Evolutionary conservation across 2,329 filamentous ascomycete genomes (phyloP), one percentile per base, ranked within the genome.

Genomic region (Venturia aucupariae): DNA sequence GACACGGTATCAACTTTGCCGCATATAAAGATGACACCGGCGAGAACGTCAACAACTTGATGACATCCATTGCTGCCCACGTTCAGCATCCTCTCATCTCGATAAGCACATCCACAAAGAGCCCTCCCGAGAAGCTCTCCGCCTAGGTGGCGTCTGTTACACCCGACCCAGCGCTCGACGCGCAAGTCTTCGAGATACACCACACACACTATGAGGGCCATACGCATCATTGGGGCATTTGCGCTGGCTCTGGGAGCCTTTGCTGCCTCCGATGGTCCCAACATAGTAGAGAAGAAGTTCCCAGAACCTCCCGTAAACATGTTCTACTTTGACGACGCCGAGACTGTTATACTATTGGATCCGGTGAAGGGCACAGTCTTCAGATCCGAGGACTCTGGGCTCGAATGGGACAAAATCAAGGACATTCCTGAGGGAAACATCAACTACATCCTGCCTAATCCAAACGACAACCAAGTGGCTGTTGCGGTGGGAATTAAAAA

Each of bases 291-390:
- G 15, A 60, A 66, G 61, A 76, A 82, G 59, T 90, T 97, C 77
- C 79, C 88, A 55, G 80, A 86, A 70, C 76, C 81, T 63, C 90
- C 91, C 0, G 73, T 78, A 63, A 86, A 86, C 73, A 79, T 97
- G 68, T 89, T 89, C 77, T 99, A 96, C 77, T 97, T 99, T 73
- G 88, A 94, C 72, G 90, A 93, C 74, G 92, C 90, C 68, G 88
- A 96, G 74, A 84, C 89, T 62, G 81, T 96, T 66, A 77, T 97
- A 57, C 86, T 91, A 72, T 86, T 88, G 70, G 89, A 96, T 73
- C 72, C 79, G 61, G 75, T 81, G 17, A 82, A 82, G 48, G 81
- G 82, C 66, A 85, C 85, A 67, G 81, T 96, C 62, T 92, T 87
- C 75, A 87, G 90, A 66, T 96, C 93, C 55, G 81, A 82, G 59